These are phyloP conservation scores for Tetracladium marchalianum DNA, from an alignment of 495 filamentous ascomycete species.

Conservation along the genomic window DNA sequence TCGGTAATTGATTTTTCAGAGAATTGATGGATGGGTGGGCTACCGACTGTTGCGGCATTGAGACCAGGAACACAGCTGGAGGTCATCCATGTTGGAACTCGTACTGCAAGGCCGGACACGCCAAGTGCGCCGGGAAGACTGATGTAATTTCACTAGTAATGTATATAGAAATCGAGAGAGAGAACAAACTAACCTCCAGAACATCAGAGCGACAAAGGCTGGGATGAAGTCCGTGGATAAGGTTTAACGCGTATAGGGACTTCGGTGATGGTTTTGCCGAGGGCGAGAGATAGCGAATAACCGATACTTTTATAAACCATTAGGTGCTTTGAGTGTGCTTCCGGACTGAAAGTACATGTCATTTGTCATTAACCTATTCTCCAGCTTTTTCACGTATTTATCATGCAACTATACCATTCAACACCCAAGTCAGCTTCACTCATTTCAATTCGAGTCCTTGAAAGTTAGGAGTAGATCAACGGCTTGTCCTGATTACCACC, in stretches of 20 bases:
- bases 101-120: conserved; percentile 63
- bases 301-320: conserved; percentile 47
- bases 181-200: conserved; percentile 49
- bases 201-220: conserved; percentile 53
- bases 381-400: conserved; percentile 53
- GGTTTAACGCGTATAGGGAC: conserved; percentile 65
- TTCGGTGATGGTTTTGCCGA: conserved; percentile 75
- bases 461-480: neutral
- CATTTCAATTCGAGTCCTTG: neutral
- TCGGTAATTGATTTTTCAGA: conserved; percentile 68
- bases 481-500: neutral
- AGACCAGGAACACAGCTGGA: conserved; percentile 61
- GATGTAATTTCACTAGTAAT: neutral
- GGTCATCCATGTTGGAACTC: conserved; percentile 52
- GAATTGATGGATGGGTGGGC: conserved; percentile 66
- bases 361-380: conserved; percentile 69
- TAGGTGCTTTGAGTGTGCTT: neutral
- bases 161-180: neutral
- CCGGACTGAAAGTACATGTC: conserved; percentile 1
- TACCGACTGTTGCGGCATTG: conserved; percentile 69
- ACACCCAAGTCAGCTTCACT: neutral
- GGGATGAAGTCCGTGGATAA: conserved; percentile 57
- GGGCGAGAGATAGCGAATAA: conserved; percentile 70
- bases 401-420: conserved; percentile 35
- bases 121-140: conserved; percentile 67